A percentile compares a stretch with the other conserved stretches of the same genome.
phyloP scores from a whole-genome alignment of 1,284 basidiomycete genomes.

The Pseudozyma pruni region DNA sequence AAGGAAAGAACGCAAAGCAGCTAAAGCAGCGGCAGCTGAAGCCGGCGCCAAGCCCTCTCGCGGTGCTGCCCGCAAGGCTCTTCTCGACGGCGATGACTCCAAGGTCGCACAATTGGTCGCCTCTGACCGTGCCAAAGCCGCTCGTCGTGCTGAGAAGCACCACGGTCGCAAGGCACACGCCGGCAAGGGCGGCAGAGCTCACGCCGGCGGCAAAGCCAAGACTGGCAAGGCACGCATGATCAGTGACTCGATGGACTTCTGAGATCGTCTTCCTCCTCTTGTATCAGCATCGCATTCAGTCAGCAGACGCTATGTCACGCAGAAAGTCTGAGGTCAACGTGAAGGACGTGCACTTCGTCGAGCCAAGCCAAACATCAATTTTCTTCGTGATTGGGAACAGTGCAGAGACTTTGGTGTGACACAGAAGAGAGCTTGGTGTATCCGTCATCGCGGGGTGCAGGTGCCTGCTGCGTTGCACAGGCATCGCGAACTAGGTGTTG shows the following conservation, averaged over 20 bases:
- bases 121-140: conserved; percentile 43
- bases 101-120: conserved; percentile 54
- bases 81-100: conserved; percentile 30
- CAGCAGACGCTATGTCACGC: no score
- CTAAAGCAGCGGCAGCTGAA: conserved; percentile 77
- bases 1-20: conserved; percentile 14
- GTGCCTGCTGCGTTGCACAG: no score
- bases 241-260: conserved; percentile 47
- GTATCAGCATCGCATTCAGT: background rate
- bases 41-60: conserved; percentile 66
- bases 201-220: conserved; percentile 75
- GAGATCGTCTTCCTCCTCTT: background rate
- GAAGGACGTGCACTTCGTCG: no score
- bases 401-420: no score
- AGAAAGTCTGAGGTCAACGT: no score
- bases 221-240: conserved; percentile 44
- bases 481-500: no score
- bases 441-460: no score
- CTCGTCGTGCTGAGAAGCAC: conserved; percentile 48
- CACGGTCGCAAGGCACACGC: conserved; percentile 53
- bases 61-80: conserved; percentile 37
- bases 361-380: no score
- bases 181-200: conserved; percentile 66
- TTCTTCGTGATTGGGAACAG: no score
- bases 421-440: no score